A percentile compares a stretch with the other conserved stretches of the same genome.
phyloP scores from a whole-genome alignment of 495 filamentous ascomycete species.

The Mytilinidion resinicola region DNA sequence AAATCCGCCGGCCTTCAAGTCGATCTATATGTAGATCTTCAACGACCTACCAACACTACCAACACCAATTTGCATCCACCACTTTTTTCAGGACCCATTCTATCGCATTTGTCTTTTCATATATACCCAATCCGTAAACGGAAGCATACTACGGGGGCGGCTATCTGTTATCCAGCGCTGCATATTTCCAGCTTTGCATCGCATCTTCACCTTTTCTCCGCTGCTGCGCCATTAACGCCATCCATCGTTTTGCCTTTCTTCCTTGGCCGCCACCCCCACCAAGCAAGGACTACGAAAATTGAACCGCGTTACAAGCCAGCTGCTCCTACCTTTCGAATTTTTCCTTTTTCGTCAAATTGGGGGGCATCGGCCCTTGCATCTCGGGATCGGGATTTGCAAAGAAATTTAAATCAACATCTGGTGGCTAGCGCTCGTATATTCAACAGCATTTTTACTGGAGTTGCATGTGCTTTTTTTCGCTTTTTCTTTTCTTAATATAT shows the following conservation, averaged over 20 bases:
- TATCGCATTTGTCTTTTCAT: background rate
- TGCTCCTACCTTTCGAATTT: background rate
- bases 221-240: background rate
- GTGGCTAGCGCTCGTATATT: too few species aligned
- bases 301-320: background rate
- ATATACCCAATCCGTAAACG: conserved; percentile 5
- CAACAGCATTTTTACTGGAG: too few species aligned
- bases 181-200: background rate
- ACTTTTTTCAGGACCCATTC: background rate
- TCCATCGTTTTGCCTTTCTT: background rate
- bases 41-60: too few species aligned
- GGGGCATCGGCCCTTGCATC: background rate
- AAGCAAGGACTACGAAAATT: background rate
- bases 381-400: too few species aligned
- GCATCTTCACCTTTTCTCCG: background rate
- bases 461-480: too few species aligned
- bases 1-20: background rate
- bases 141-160: background rate
- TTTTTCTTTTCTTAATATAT: too few species aligned
- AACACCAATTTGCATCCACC: background rate
- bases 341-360: background rate
- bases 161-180: background rate
- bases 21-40: background rate
- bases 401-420: too few species aligned
- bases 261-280: background rate